Base-by-base conservation (phyloP, 1,139 yeast species). In the Sporopachydermia cereana region DNA sequence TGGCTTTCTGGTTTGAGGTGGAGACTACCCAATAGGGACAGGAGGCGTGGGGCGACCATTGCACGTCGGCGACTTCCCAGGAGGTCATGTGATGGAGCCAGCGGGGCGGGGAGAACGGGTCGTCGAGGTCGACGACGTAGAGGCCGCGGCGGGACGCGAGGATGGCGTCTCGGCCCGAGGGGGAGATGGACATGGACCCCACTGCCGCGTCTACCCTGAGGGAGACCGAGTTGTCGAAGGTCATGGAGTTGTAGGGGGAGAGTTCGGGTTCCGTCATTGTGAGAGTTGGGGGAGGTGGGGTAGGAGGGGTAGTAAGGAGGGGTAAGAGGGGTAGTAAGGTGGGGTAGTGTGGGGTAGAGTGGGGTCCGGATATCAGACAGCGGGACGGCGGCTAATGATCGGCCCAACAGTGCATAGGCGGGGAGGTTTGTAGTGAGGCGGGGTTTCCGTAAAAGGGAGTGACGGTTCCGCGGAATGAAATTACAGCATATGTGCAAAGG, bases 41-140 rank as follows among this genome's bases (percentile, higher is more conserved):
- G 0, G 78, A 71, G 9, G 74, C 70, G 58, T 86, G 94, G 0
- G 97, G 96, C 2, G 94, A 85, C 97, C 98, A 91, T 60, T 91
- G 97, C 1, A 89, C 96, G 59, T 91, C 96, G 0, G 98, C 96
- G 2, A 91, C 98, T 61, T 91, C 97, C 98, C 98, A 93, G 0
- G 95, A 80, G 0, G 97, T 89, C 27, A 79, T 71, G 58, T 91
- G 96, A 47, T 81, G 94, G 24, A 91, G 72, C 88, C 94, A 85
- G 48, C 98, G 67, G 0, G 98, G 98, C 1, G 95, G 88, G 0
- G 93, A 79, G 62, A 86, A 89, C 0, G 97, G 97, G 60, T 91
- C 96, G 55, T 91, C 96, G 43, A 91, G 62, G 61, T 91, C 97
- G n/a, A 91, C 80, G 43, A 91, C 78, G 57, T 80, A 84, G 17